A percentile compares a stretch with the other conserved stretches of the same genome.
Evolutionary conservation across 2,329 filamentous ascomycete genomes (phyloP).

Genomic region (Aspergillus versicolor): DNA sequence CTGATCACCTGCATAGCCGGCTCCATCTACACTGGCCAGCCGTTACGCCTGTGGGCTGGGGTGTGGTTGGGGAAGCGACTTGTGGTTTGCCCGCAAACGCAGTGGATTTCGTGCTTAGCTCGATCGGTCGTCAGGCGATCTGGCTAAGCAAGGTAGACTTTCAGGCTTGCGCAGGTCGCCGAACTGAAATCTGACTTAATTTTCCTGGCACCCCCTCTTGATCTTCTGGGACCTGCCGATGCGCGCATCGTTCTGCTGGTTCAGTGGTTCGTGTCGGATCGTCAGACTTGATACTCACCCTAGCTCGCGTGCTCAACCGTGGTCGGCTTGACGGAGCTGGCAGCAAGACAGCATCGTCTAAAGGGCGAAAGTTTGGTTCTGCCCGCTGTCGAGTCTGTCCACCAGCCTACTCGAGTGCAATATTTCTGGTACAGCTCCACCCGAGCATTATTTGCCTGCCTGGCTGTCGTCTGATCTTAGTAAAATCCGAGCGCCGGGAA

Average conservation of each 20-base stretch:
- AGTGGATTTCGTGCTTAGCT: conserved; percentile 26
- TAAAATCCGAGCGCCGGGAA: conserved; percentile 12
- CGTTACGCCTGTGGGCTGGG: conserved; percentile 26
- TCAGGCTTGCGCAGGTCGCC: conserved; percentile 26
- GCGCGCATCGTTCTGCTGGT: conserved; percentile 33
- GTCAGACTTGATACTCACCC: conserved; percentile 27
- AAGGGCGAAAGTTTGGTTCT: conserved; percentile 22
- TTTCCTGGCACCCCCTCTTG: conserved; percentile 9
- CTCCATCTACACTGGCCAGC: conserved; percentile 26
- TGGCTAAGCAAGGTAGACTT: conserved; percentile 23
- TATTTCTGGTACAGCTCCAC: conserved; percentile 24
- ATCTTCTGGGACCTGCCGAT: conserved; percentile 23
- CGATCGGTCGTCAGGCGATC: conserved; percentile 22
- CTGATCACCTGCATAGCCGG: conserved; percentile 39
- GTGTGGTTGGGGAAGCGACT: conserved; percentile 24
- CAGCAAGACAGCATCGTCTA: conserved; percentile 20
- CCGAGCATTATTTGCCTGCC: conserved; percentile 18
- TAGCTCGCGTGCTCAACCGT: conserved; percentile 30
- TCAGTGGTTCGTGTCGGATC: conserved; percentile 32
- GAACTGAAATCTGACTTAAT: conserved; percentile 20
- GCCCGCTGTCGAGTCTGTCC: conserved; percentile 5
- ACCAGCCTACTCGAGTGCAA: background rate
- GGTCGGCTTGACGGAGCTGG: conserved; percentile 23
- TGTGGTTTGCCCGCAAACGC: conserved; percentile 27
- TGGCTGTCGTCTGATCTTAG: conserved; percentile 20